Conservation (phyloP, 164 flowering plant genomes). For the Magnolia sinica region DNA sequence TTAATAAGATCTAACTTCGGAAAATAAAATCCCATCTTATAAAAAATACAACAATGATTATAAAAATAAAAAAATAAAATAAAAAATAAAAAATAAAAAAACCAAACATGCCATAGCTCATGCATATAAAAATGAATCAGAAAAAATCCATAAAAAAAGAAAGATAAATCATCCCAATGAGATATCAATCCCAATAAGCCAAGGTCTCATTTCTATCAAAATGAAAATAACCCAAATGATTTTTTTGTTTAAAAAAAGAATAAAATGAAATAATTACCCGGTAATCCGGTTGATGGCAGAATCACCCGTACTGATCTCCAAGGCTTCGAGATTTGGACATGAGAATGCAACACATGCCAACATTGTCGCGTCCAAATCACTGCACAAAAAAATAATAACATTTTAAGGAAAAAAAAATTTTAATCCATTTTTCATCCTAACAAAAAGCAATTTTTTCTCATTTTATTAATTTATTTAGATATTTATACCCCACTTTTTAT, state of each 20-base stretch:
- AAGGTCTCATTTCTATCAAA: not conserved
- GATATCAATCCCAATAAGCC: no score
- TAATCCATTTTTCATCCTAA: not conserved
- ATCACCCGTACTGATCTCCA: slow-evolving; percentile 65
- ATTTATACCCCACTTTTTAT: not conserved
- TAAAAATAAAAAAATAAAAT: no score
- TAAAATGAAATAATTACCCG: slow-evolving; percentile 48
- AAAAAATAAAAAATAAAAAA: no score
- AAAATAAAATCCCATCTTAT: no score
- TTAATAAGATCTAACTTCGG: no score
- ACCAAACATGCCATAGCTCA: no score
- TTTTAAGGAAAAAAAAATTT: not conserved
- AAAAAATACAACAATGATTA: no score
- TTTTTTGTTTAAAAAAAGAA: not conserved
- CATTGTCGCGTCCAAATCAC: slow-evolving; percentile 89
- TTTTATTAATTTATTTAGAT: not conserved
- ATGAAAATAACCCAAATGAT: not conserved
- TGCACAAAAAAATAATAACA: slow-evolving; percentile 28
- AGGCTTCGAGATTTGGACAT: slow-evolving; percentile 72
- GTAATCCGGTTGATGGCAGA: slow-evolving; percentile 67
- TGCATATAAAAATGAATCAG: no score
- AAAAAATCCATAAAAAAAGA: not conserved
- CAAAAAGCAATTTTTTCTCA: not conserved
- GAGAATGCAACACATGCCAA: slow-evolving; percentile 95
- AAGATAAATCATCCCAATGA: not conserved